Base-by-base conservation (phyloP, 805 yeast species). In the Citeromyces nyonsensis region DNA sequence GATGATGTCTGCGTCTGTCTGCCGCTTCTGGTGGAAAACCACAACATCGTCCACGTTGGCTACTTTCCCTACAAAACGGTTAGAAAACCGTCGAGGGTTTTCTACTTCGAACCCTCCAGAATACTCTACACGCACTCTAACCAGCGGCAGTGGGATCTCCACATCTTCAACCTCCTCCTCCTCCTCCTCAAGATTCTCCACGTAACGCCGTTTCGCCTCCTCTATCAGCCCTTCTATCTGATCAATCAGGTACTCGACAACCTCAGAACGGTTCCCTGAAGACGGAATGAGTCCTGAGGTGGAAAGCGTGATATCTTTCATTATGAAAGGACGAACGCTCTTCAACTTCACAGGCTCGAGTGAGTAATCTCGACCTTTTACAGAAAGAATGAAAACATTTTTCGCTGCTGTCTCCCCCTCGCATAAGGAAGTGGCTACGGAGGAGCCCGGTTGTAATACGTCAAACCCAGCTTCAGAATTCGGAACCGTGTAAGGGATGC, bases 31-130 rank as follows among this genome's bases (percentile, higher is more conserved):
- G 45, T 70, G 69, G 48, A 80, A 79, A 30, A 72, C 74, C 3
- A 88, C 69, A 6, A 86, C 82, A 44, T 85, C 93, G 44, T 82
- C 77, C n/a, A 76, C 72, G 49, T 91, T 91, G 4, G 97, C 98
- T 2, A 88, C 91, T 38, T 63, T 63, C 0, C 95, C 95, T 5
- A 81, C 94, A 59, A 88, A 91, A 44, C 83, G 59, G 45, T 86
- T 84, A 10, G 95, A 83, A 40, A 91, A 83, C 39, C 95, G 57
- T 33, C 93, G 61, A 0, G 94, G 81, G 45, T 86, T 88, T 45
- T 86, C 97, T 11, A 91, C 84, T 42, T 85, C 95, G 45, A 69
- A 88, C 4, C 86, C 94, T 1, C 93, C 95, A 14, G 82, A 62
- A 43, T 88, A 88, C 42, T 91, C 96, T 0, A 86, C 95, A 25